A percentile compares a stretch with the other conserved stretches of the same genome.
Evolutionary conservation across 495 filamentous ascomycete genomes (phyloP).

Genomic region (Penicillium alfredii): DNA sequence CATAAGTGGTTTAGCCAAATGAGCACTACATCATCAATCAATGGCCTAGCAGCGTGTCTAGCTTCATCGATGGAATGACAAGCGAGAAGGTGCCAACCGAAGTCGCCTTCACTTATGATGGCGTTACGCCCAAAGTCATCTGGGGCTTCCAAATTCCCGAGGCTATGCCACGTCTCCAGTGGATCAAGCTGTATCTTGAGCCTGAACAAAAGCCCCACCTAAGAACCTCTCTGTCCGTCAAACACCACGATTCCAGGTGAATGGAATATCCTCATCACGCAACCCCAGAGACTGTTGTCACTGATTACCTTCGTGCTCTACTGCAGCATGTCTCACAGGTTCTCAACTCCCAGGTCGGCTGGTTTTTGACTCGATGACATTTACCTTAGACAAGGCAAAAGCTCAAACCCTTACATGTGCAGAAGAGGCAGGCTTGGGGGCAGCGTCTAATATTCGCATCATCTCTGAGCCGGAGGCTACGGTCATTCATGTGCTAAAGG

Average conservation of each 20-base stretch:
- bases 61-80: slow-evolving; percentile 22
- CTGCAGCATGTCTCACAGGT: slow-evolving; percentile 18
- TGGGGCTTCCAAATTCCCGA: slow-evolving; percentile 50
- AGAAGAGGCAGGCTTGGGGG: slow-evolving; percentile 61
- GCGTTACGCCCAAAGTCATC: slow-evolving; percentile 11
- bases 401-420: slow-evolving; percentile 58
- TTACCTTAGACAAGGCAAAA: slow-evolving; percentile 68
- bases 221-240: slow-evolving; percentile 13
- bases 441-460: slow-evolving; percentile 53
- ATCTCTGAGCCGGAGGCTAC: slow-evolving; percentile 74
- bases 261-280: slow-evolving; percentile 38
- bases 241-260: slow-evolving; percentile 6
- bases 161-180: slow-evolving; percentile 36
- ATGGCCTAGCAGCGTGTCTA: slow-evolving; percentile 17
- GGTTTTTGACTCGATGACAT: slow-evolving; percentile 54
- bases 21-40: slow-evolving; percentile 16
- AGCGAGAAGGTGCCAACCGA: slow-evolving; percentile 35
- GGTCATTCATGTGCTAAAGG: slow-evolving; percentile 64
- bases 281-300: slow-evolving; percentile 54
- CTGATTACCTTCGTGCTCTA: slow-evolving; percentile 56
- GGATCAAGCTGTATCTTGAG: slow-evolving; percentile 49
- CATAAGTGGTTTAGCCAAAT: slow-evolving; percentile 23
- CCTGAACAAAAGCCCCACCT: slow-evolving; percentile 12
- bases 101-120: slow-evolving; percentile 28
- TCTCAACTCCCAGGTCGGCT: slow-evolving; percentile 46